These are phyloP conservation scores for Colletotrichum liaoningense DNA, from an alignment of 2,329 filamentous ascomycete genomes.

Conservation along the genomic window DNA sequence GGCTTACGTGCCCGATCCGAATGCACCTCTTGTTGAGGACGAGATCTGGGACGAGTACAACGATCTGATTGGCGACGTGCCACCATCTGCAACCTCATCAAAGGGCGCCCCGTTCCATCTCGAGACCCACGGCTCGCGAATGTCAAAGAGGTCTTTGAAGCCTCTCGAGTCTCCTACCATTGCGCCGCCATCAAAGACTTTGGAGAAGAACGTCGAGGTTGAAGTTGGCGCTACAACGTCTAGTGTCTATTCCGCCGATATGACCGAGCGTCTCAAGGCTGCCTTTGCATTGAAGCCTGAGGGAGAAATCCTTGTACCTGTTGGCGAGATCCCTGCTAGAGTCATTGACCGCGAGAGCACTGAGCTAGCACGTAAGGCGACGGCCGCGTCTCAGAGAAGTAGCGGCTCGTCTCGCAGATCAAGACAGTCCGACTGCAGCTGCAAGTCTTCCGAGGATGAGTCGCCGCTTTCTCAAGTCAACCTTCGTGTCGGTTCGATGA, in stretches of 20 bases:
- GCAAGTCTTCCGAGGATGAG: constrained; percentile 64
- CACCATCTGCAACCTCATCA: constrained; percentile 66
- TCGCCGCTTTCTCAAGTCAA: constrained; percentile 78
- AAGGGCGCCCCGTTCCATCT: constrained; percentile 67
- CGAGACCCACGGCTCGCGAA: constrained; percentile 57
- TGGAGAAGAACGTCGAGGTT: constrained; percentile 9
- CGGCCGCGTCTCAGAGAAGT: constrained; percentile 39
- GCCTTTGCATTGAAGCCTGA: constrained; percentile 52
- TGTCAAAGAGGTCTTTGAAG: constrained; percentile 48
- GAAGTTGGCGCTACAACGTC: constrained; percentile 53
- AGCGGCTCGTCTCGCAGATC: constrained; percentile 47
- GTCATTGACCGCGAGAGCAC: constrained; percentile 42
- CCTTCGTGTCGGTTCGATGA: constrained; percentile 82
- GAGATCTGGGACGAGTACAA: constrained; percentile 97
- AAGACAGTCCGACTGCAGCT: constrained; percentile 58
- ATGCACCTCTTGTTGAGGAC: constrained; percentile 77
- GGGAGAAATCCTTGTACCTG: constrained; percentile 54
- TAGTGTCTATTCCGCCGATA: constrained; percentile 66
- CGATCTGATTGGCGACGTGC: constrained; percentile 80
- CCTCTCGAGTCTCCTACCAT: constrained; percentile 62
- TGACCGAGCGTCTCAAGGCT: constrained; percentile 63
- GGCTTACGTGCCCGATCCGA: constrained; percentile 72
- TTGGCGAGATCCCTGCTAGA: constrained; percentile 49
- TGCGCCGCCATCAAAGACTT: constrained; percentile 22
- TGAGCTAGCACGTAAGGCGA: constrained; percentile 31